phyloP scores from a whole-genome alignment of 2,329 filamentous ascomycete genomes.

The Rutstroemia sp. region DNA sequence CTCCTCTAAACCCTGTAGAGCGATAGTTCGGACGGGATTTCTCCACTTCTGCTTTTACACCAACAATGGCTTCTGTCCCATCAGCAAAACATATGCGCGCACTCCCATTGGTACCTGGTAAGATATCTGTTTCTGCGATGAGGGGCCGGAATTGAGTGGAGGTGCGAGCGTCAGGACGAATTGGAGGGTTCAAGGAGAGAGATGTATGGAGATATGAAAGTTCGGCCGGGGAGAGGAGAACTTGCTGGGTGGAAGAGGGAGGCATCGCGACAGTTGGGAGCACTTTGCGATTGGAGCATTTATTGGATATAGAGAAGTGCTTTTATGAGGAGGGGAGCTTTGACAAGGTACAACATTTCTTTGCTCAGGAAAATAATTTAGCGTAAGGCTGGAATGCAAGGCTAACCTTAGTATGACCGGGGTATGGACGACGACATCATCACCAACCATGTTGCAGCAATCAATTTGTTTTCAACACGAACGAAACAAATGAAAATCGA shows the following conservation, averaged over 20 bases:
- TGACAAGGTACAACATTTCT: constrained; percentile 2
- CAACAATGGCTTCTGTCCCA: constrained; percentile 91
- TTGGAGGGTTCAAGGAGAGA: constrained; percentile 71
- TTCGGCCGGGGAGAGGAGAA: constrained; percentile 87
- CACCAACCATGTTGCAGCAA: neutral
- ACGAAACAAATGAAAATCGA: too few species aligned
- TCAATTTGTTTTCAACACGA: too few species aligned
- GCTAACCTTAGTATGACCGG: neutral
- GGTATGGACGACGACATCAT: neutral
- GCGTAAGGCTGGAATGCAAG: constrained; percentile 11
- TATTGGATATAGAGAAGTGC: neutral
- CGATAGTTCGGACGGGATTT: constrained; percentile 42
- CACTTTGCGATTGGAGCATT: neutral
- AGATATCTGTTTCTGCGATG: constrained; percentile 80
- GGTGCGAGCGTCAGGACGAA: constrained; percentile 80
- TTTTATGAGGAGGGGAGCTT: neutral
- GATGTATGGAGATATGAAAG: constrained; percentile 91
- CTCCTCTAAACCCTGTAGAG: constrained; percentile 21
- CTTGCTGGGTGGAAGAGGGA: constrained; percentile 48
- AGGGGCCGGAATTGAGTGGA: constrained; percentile 85
- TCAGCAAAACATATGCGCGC: constrained; percentile 91
- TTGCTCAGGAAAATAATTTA: constrained; percentile 11
- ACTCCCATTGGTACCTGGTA: constrained; percentile 85
- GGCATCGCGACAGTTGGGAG: constrained; percentile 39
- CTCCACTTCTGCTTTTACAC: constrained; percentile 92